Evolutionary conservation across 345 rosid species (phyloP), one percentile per base, ranked within the genome.

Genomic region (Melaleuca alternifolia): DNA sequence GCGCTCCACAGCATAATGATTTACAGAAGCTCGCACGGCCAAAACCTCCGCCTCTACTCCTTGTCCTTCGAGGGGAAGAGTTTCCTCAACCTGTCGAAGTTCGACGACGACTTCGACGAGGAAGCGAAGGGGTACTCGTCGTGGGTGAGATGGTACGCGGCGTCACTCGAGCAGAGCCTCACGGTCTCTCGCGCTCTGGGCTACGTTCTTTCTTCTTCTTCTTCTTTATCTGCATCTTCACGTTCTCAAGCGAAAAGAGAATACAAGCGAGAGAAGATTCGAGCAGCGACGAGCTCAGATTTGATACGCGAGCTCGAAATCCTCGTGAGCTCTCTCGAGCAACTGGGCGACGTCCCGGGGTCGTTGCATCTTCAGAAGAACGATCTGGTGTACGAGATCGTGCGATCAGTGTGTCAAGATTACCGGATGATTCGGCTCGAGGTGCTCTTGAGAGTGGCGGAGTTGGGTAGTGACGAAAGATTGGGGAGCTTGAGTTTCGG

Each of bases 131-230:
- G 88, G 57, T 41, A 90, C 65, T 92, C 95, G 10, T 57, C 92
- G 2, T 94, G 95, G 97, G 94, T 91, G 48, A 90, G 93, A 84
- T 94, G 97, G 95, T 92, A 93, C 86, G 93, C 97, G 2, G 88
- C 85, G n/a, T 87, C 87, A 33, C 28, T 94, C 86, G 94, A 93
- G 88, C 90, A 89, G 16, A 92, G 86, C 84, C 53, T 94, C 59
- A 88, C 48, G 54, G 91, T 89, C 28, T 90, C 93, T n/a, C 89
- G 92, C 86, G 57, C 89, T 84, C 50, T 93, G 46, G 94, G 92
- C 21, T 87, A 89, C 82, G 65, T 85, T n/a, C 84, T 92, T 8
- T 44, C 50, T 83, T 88, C 91, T 62, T 18, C 85, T 18, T 76
- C 85, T 4, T 51, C 59, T 33, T 51, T 51, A 10, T 57, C 83